Evolutionary conservation across 306 rosid genomes (phyloP), one percentile per base, ranked within the genome.

Genomic region (Argentina anserina): DNA sequence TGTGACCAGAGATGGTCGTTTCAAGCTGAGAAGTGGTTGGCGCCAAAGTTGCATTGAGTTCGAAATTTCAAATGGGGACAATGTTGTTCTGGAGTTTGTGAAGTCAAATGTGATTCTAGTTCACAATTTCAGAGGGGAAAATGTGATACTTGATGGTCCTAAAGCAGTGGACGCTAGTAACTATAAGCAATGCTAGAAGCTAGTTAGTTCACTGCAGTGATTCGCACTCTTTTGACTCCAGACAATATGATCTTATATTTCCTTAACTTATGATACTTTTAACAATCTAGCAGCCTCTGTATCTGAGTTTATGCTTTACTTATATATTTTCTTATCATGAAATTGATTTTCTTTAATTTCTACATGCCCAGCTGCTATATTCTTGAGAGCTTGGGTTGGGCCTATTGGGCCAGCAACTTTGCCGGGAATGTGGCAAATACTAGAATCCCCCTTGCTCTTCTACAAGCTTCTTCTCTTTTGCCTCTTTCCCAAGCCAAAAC

Each of bases 391-490:
- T n/a, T n/a, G n/a, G n/a, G n/a, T n/a, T n/a, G n/a, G n/a, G n/a
- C n/a, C n/a, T 2, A 39, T 39, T 20, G 56, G 58, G 58, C 58
- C 47, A 8, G 15, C 2, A 63, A 11, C 41, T 20, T 0, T 31
- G 18, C n/a, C n/a, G n/a, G n/a, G n/a, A n/a, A n/a, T n/a, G n/a
- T n/a, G n/a, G 7, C 20, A 14, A 21, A 33, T 5, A 3, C 23
- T 14, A 3, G 25, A n/a, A n/a, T n/a, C n/a, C n/a, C n/a, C n/a
- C n/a, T n/a, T n/a, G n/a, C 37, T 23, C 74, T 77, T 88, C 88
- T 73, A 72, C 82, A 73, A 58, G 73, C 78, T 74, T 79, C 84
- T 53, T 28, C 53, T 78, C 47, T 29, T 34, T 82, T 42, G 29
- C 79, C 76, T 49, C 76, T 60, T 76, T 81, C 11, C 74, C 71